phyloP scores from a whole-genome alignment of 352 stramenopile species.

The Halophytophthora batemanensis region DNA sequence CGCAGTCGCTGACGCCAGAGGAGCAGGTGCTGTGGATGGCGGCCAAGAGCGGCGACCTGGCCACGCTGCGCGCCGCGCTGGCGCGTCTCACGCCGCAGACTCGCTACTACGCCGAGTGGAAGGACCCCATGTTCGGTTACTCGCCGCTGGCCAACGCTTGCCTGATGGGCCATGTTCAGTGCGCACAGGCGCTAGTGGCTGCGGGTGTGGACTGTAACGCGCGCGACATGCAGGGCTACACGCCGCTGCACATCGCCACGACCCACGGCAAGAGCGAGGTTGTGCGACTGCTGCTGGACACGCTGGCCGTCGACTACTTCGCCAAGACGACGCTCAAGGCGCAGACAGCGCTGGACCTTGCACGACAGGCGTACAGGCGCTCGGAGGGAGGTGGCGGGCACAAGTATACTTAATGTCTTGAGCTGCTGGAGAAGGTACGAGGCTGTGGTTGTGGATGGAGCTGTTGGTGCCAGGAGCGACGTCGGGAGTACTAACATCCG shows the following conservation, averaged over 20 bases:
- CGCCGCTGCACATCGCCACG: slow-evolving; percentile 65
- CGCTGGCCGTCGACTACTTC: slow-evolving; percentile 45
- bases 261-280: slow-evolving; percentile 61
- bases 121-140: slow-evolving; percentile 55
- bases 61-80: slow-evolving; percentile 45
- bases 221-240: slow-evolving; percentile 55
- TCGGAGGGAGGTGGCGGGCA: slow-evolving; percentile 31
- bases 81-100: slow-evolving; percentile 51
- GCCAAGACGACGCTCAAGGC: slow-evolving; percentile 46
- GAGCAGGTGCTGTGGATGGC: slow-evolving; percentile 78
- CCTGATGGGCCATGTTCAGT: slow-evolving; percentile 56
- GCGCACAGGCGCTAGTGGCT: slow-evolving; percentile 50
- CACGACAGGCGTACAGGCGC: slow-evolving; percentile 47
- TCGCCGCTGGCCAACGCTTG: slow-evolving; percentile 69
- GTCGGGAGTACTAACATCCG: neutral
- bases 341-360: slow-evolving; percentile 72
- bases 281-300: slow-evolving; percentile 60
- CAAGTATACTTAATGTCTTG: slow-evolving; percentile 64
- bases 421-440: slow-evolving; percentile 76
- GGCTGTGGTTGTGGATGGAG: neutral
- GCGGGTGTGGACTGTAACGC: slow-evolving; percentile 57
- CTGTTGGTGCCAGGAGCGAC: slow-evolving; percentile 3
- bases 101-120: slow-evolving; percentile 67
- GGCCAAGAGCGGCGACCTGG: slow-evolving; percentile 67
- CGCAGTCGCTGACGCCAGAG: slow-evolving; percentile 64